These are phyloP conservation scores for Scenedesmus sp. DNA, from an alignment of 163 green algal species.

Conservation along the genomic window DNA sequence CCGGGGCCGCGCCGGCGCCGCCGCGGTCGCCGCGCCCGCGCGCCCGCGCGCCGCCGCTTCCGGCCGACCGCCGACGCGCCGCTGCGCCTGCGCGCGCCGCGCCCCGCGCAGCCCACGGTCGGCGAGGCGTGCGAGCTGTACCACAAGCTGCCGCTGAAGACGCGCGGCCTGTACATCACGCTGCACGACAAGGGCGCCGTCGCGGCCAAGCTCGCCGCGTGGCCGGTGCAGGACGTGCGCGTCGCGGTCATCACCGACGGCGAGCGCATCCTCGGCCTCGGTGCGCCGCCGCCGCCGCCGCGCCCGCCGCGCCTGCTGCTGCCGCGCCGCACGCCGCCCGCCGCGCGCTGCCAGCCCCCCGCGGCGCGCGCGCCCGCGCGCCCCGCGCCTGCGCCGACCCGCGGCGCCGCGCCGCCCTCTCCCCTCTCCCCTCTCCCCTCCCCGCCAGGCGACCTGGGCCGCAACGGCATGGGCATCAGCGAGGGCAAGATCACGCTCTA, in stretches of 20 bases:
- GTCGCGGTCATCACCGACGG: conserved; percentile 89
- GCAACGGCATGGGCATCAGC: conserved; percentile 74
- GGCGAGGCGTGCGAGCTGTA: conserved; percentile 84
- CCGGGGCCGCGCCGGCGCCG: no score
- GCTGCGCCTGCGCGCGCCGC: neutral
- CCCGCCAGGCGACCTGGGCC: conserved; percentile 72
- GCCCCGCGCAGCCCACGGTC: conserved; percentile 72
- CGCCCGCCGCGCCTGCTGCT: no score
- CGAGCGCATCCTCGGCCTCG: conserved; percentile 89
- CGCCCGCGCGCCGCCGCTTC: no score
- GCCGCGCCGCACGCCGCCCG: no score
- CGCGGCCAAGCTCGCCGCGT: conserved; percentile 53
- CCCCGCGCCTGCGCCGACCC: no score
- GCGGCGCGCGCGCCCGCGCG: no score
- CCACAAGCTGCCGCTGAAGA: conserved; percentile 63
- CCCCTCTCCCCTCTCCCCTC: neutral
- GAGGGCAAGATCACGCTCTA: conserved; percentile 75
- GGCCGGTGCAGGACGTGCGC: conserved; percentile 45
- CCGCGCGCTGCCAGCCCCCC: no score
- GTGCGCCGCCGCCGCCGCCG: no score
- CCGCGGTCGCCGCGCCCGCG: no score
- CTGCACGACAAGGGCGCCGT: conserved; percentile 69
- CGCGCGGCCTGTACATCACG: conserved; percentile 80
- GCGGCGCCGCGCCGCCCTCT: no score
- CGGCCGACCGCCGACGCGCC: no score